Evolutionary conservation across 2,329 filamentous ascomycete genomes (phyloP).

Genomic region (Clarireedia paspali): DNA sequence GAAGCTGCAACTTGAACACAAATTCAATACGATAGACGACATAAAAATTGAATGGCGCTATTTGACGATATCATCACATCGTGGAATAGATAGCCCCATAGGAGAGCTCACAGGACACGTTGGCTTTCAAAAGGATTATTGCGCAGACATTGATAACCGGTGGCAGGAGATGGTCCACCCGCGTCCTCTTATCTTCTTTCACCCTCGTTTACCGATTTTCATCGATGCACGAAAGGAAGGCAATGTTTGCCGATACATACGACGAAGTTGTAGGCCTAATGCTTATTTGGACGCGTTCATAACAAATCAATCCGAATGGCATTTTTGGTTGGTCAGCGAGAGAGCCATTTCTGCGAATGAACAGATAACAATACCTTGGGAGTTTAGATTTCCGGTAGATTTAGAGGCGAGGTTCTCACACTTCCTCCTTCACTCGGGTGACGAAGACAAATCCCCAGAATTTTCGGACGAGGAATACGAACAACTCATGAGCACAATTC

Average conservation of each 20-base stretch:
- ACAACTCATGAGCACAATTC: conserved; percentile 56
- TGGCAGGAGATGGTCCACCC: conserved; percentile 60
- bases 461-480: conserved; percentile 50
- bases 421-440: conserved; percentile 22
- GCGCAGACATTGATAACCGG: conserved; percentile 54
- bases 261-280: conserved; percentile 87
- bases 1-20: conserved; percentile 24
- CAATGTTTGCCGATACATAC: conserved; percentile 78
- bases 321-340: conserved; percentile 88
- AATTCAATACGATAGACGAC: conserved; percentile 17
- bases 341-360: conserved; percentile 60
- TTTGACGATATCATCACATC: conserved; percentile 40
- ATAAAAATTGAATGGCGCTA: conserved; percentile 63
- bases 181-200: conserved; percentile 76
- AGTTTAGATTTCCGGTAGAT: conserved; percentile 49
- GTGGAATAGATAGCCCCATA: conserved; percentile 34
- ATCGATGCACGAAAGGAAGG: conserved; percentile 89
- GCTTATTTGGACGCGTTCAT: conserved; percentile 74
- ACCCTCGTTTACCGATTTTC: conserved; percentile 79
- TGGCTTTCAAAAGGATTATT: conserved; percentile 67
- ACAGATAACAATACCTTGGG: conserved; percentile 60
- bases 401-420: too few relatives aligned
- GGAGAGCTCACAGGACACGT: conserved; percentile 73
- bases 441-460: conserved; percentile 42
- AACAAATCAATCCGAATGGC: conserved; percentile 69